Percentiles rank a stretch among this genome's conserved stretches.
These are phyloP conservation scores for Ilyonectria destructans DNA, from an alignment of 2,329 filamentous ascomycete species.

Conservation along the genomic window DNA sequence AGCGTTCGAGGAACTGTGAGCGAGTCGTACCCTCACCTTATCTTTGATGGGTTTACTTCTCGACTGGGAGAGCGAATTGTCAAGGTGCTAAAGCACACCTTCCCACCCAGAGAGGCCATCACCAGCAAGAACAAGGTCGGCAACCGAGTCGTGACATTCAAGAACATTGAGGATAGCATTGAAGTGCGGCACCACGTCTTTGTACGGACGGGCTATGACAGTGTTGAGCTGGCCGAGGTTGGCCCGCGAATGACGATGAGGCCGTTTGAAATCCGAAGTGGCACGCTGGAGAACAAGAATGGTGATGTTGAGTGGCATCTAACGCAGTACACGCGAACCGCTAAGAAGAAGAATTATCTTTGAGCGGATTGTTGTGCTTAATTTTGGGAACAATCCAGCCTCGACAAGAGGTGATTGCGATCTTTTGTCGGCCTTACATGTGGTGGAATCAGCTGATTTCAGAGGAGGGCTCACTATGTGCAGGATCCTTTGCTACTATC, in stretches of 20 bases:
- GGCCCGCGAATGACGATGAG: conserved; percentile 98
- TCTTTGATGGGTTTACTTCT: conserved; percentile 94
- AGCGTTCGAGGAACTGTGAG: conserved; percentile 89
- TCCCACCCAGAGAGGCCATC: conserved; percentile 87
- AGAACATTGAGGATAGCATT: conserved; percentile 94
- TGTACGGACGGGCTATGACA: conserved; percentile 91
- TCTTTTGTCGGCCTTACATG: neutral
- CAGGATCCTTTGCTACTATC: neutral
- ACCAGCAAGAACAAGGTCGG: conserved; percentile 84
- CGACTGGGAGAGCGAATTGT: conserved; percentile 86
- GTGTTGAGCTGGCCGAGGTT: conserved; percentile 90
- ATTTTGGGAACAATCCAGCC: neutral
- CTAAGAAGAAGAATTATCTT: conserved; percentile 95
- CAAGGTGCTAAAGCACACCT: conserved; percentile 93
- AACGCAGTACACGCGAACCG: conserved; percentile 94
- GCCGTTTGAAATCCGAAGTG: conserved; percentile 91
- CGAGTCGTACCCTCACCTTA: conserved; percentile 93
- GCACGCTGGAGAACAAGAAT: conserved; percentile 93
- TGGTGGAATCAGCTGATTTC: neutral
- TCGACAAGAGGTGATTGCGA: neutral
- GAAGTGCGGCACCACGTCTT: conserved; percentile 90
- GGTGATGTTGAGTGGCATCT: conserved; percentile 98
- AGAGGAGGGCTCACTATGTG: neutral
- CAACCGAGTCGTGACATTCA: conserved; percentile 92
- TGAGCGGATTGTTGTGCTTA: conserved; percentile 60